Base-by-base conservation (phyloP, 345 rosid species). In the Psidium guajava region DNA sequence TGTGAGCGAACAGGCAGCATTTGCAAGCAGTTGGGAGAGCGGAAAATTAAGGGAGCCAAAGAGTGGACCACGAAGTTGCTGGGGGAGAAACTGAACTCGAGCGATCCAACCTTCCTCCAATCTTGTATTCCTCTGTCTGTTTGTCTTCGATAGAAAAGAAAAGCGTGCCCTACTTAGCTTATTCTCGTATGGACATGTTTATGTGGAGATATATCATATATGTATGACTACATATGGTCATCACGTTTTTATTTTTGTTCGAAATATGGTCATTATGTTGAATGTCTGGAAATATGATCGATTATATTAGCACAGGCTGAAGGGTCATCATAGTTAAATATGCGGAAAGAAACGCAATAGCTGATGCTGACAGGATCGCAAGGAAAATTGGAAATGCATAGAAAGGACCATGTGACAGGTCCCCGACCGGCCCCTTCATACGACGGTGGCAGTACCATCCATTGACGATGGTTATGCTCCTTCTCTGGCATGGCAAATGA, bases 11-110 rank as follows among this genome's bases (percentile, higher is more conserved):
- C 82, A 77, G 27, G 50, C 82, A 36, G 52, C 82, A 42, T 11
- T 77, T 50, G 22, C 9, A 0, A 77, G 27, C 11, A 12, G 25
- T 3, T 24, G 59, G 22, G 59, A 88, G 89, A 88, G 89, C 44
- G 87, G 95, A 42, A 88, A 92, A 8, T 84, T 96, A 56, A 91
- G 92, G 80, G 88, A 86, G 56, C 89, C 82, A 61, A 89, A 91
- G 51, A 61, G 42, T 61, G 81, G 81, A 56, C 13, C 27, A 56
- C 10, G n/a, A 56, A 56, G 59, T 9, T 24, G 59, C 59, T 56
- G 59, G 59, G 13, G 5, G 27, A 56, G 59, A 56, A 56, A 56
- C 59, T 56, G 27, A 24, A 24, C n/a, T 24, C 11, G 13, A 10
- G 59, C 9, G 27, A 56, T 10, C 59, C 27, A 24, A 56, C 27